These are phyloP conservation scores for Hypsizygus ulmarius DNA, from an alignment of 1,284 basidiomycete species.

Conservation along the genomic window DNA sequence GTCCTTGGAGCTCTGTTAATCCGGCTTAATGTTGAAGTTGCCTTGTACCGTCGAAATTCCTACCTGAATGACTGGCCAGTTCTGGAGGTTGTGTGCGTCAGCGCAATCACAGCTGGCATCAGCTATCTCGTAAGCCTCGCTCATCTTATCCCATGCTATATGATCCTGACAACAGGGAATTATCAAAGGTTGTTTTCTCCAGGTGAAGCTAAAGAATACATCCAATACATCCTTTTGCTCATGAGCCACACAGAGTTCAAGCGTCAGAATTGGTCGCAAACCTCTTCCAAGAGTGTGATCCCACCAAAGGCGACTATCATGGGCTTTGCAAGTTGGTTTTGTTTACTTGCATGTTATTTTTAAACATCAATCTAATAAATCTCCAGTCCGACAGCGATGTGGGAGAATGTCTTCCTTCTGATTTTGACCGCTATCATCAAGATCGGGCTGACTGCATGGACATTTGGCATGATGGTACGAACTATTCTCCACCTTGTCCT, in stretches of 20 bases:
- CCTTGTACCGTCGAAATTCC: slow-evolving; percentile 58
- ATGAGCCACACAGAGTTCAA: slow-evolving; percentile 47
- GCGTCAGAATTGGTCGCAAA: slow-evolving; percentile 70
- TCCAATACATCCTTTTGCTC: background rate
- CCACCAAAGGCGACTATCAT: slow-evolving; percentile 62
- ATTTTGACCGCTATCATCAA: slow-evolving; percentile 61
- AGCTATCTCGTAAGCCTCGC: slow-evolving; percentile 55
- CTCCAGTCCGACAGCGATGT: slow-evolving; percentile 55
- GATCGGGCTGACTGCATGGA: slow-evolving; percentile 65
- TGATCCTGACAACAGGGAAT: background rate
- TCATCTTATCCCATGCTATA: background rate
- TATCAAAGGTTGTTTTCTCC: slow-evolving; percentile 48
- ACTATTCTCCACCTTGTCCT: background rate
- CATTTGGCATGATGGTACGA: slow-evolving; percentile 71
- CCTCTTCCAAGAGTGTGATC: slow-evolving; percentile 71
- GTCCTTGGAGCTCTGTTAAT: slow-evolving; percentile 63
- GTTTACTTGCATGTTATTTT: background rate
- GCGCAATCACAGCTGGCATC: slow-evolving; percentile 63
- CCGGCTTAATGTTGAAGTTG: slow-evolving; percentile 60
- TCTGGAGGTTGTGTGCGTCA: slow-evolving; percentile 59
- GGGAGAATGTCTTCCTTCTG: slow-evolving; percentile 66
- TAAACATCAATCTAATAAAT: background rate
- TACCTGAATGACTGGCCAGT: slow-evolving; percentile 60
- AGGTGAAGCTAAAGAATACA: slow-evolving; percentile 31
- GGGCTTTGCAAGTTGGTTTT: slow-evolving; percentile 68